Conservation (phyloP, 352 stramenopile genomes). For the Pythium rishiriense region DNA sequence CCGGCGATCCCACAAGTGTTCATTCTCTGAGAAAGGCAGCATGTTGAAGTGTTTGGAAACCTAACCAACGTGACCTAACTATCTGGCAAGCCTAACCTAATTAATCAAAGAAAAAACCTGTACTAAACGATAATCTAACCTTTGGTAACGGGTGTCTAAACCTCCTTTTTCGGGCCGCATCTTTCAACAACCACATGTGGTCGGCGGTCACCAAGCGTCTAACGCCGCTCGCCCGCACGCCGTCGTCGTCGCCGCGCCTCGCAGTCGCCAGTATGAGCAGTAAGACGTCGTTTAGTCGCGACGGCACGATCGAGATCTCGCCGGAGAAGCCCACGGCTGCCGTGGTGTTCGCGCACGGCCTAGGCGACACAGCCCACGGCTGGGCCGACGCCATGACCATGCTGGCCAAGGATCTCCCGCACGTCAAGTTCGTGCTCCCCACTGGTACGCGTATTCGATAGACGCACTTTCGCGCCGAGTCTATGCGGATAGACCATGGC, state of each 20-base stretch:
- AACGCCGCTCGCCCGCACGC: neutral
- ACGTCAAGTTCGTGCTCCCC: conserved; percentile 80
- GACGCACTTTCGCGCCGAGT: too few relatives aligned
- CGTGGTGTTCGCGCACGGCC: conserved; percentile 86
- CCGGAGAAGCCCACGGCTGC: conserved; percentile 28
- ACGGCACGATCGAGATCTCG: conserved; percentile 37
- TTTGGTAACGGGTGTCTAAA: neutral
- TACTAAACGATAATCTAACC: too few relatives aligned
- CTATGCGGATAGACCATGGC: neutral
- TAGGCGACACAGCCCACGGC: conserved; percentile 91
- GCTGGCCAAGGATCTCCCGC: conserved; percentile 53
- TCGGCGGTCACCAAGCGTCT: conserved; percentile 10
- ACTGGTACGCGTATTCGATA: conserved; percentile 39
- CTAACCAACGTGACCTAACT: neutral
- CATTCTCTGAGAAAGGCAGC: conserved; percentile 43
- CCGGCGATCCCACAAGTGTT: conserved; percentile 65
- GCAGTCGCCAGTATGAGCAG: conserved; percentile 19
- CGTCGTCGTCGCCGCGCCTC: neutral
- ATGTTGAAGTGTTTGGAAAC: conserved; percentile 3
- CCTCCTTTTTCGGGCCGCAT: neutral
- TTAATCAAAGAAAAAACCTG: neutral
- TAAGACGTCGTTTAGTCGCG: conserved; percentile 25
- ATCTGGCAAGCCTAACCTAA: conserved; percentile 1
- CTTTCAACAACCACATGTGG: conserved; percentile 13
- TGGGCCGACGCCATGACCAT: conserved; percentile 70